Conservation (phyloP, 805 yeast species). For the Zygotorulaspora sp. region DNA sequence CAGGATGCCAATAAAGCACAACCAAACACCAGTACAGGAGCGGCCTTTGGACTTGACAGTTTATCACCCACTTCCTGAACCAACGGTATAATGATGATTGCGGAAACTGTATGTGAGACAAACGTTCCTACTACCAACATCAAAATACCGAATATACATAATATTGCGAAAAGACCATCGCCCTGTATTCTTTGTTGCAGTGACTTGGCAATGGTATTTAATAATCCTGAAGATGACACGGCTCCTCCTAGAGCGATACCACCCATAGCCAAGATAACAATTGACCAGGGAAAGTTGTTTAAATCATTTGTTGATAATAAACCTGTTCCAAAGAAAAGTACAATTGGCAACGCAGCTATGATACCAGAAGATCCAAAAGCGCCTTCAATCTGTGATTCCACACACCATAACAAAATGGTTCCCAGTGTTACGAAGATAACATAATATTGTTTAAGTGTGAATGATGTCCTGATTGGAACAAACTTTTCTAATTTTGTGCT, state of each 20-base stretch:
- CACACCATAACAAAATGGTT: constrained; percentile 88
- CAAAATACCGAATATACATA: constrained; percentile 76
- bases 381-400: constrained; percentile 64
- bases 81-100: constrained; percentile 83
- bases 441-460: constrained; percentile 69
- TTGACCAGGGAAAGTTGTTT: constrained; percentile 94
- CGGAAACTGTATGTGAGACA: constrained; percentile 96
- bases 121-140: constrained; percentile 87
- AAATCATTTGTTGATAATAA: constrained; percentile 78
- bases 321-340: constrained; percentile 86
- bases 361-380: constrained; percentile 90
- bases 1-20: constrained; percentile 71
- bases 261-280: constrained; percentile 94
- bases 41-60: constrained; percentile 68
- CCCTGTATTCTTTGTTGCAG: constrained; percentile 64
- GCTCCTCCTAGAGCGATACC: constrained; percentile 93
- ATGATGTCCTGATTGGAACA: constrained; percentile 54
- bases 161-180: constrained; percentile 60
- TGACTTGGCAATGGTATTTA: constrained; percentile 67
- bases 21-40: constrained; percentile 39
- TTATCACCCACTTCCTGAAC: constrained; percentile 81
- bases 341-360: constrained; percentile 81
- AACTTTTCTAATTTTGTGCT: constrained; percentile 44
- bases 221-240: constrained; percentile 84
- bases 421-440: constrained; percentile 61